Evolutionary conservation across 371 early-diverging fungal genomes (phyloP), one percentile per base, ranked within the genome.

Genomic region (Mortierella sp.): DNA sequence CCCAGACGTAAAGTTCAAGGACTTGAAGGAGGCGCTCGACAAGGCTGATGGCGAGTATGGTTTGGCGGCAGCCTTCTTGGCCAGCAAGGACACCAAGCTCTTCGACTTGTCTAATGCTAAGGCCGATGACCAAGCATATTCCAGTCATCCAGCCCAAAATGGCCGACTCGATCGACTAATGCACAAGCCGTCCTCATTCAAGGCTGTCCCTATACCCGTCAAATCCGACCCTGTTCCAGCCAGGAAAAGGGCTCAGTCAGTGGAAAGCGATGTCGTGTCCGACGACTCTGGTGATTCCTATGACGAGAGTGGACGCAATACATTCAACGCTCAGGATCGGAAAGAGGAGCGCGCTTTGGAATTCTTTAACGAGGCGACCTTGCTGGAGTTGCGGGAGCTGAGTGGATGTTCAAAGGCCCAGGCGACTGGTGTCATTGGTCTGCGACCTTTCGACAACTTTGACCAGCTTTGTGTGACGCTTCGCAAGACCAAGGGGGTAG

Each of bases 391-490:
- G 9, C 89, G 89, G 54, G 95, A 94, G 57, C 89, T 93, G 55
- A 90, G 92, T 0, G 90, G 91, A 1, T 95, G 95, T 55, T 90
- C 95, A 6, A 81, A 89, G 9, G 90, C 89, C 1, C 92, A 92
- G 37, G 96, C 94, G 6, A 86, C 90, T 24, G 84, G 88, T 13
- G 81, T 97, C 24, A 79, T 91, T 8, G 82, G 82, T 9, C 26
- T 92, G 57, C 90, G 97, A 28, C 96, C 96, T 0, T 95, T 94
- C 78, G 81, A 74, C 43, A 88, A 91, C 75, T 83, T 92, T 61
- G 90, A 93, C 5, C 88, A 89, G 19, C 74, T 96, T 21, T 89
- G 92, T 67, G 80, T 84, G 19, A 88, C 87, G 5, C 77, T 95
- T 69, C 93, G 91, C 75, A 87, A 86, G 31, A 88, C 90, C 28